Conservation (phyloP, 805 yeast genomes). For the Sporopachydermia quercuum region DNA sequence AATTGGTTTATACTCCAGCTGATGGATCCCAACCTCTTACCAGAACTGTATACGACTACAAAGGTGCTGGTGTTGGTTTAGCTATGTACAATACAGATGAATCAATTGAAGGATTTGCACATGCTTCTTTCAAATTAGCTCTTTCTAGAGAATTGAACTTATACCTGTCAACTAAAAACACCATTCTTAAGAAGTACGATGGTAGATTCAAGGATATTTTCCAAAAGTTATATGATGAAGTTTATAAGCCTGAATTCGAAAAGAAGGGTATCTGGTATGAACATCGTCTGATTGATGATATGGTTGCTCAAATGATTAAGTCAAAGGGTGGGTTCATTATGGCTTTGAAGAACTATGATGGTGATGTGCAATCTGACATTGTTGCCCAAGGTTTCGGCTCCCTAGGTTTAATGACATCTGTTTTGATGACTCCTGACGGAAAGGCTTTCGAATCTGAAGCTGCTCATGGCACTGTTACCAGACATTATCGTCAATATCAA, state of each 20-base stretch:
- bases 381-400: slow-evolving; percentile 85
- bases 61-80: slow-evolving; percentile 59
- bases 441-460: slow-evolving; percentile 78
- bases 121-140: slow-evolving; percentile 66
- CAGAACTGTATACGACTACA: slow-evolving; percentile 43
- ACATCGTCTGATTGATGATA: slow-evolving; percentile 73
- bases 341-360: slow-evolving; percentile 76
- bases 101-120: slow-evolving; percentile 65
- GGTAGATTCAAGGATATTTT: slow-evolving; percentile 75
- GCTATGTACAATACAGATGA: slow-evolving; percentile 79
- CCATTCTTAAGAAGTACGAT: slow-evolving; percentile 69
- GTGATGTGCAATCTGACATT: slow-evolving; percentile 75
- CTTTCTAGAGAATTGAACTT: slow-evolving; percentile 46
- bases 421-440: slow-evolving; percentile 72
- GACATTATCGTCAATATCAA: slow-evolving; percentile 74
- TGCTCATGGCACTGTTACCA: slow-evolving; percentile 79
- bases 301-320: slow-evolving; percentile 82
- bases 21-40: slow-evolving; percentile 34
- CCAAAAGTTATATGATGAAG: slow-evolving; percentile 45
- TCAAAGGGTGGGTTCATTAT: slow-evolving; percentile 71
- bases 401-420: slow-evolving; percentile 73
- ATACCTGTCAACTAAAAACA: slow-evolving; percentile 62
- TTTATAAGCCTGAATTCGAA: slow-evolving; percentile 44
- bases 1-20: slow-evolving; percentile 51
- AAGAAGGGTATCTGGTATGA: slow-evolving; percentile 52